Conservation (phyloP, 176 grass and related monocot species). For the Ananas comosus region DNA sequence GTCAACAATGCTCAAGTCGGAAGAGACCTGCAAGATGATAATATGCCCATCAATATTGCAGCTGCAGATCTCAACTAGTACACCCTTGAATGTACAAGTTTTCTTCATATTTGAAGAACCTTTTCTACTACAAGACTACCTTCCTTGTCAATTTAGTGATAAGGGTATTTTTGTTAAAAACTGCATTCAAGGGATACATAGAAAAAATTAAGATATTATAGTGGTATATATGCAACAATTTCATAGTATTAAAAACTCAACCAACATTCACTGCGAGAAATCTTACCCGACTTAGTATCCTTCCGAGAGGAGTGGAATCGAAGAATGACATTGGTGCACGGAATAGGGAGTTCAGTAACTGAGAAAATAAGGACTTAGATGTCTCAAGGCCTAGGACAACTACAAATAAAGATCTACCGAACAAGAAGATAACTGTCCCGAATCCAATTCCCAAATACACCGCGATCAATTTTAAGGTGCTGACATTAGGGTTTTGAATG, state of each 20-base stretch:
- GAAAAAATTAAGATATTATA: too few species aligned
- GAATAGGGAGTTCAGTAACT: slow-evolving; percentile 63
- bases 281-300: slow-evolving; percentile 84
- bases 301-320: slow-evolving; percentile 87
- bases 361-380: slow-evolving; percentile 86
- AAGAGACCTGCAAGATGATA: slow-evolving; percentile 54
- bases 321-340: slow-evolving; percentile 87
- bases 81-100: too few species aligned
- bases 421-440: slow-evolving; percentile 48
- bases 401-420: slow-evolving; percentile 43
- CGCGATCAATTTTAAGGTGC: slow-evolving; percentile 51
- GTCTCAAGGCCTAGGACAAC: slow-evolving; percentile 59
- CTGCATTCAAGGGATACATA: too few species aligned
- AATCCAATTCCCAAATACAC: slow-evolving; percentile 74
- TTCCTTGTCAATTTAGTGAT: too few species aligned
- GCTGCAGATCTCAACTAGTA: too few species aligned
- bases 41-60: too few species aligned
- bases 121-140: too few species aligned
- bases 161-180: too few species aligned
- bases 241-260: neutral
- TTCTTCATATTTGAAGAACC: too few species aligned
- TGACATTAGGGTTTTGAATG: slow-evolving; percentile 60
- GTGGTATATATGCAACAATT: too few species aligned
- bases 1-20: slow-evolving; percentile 78
- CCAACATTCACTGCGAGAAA: slow-evolving; percentile 11